These are phyloP conservation scores for Vigna unguiculata DNA, from an alignment of 306 rosid species.

Conservation along the genomic window DNA sequence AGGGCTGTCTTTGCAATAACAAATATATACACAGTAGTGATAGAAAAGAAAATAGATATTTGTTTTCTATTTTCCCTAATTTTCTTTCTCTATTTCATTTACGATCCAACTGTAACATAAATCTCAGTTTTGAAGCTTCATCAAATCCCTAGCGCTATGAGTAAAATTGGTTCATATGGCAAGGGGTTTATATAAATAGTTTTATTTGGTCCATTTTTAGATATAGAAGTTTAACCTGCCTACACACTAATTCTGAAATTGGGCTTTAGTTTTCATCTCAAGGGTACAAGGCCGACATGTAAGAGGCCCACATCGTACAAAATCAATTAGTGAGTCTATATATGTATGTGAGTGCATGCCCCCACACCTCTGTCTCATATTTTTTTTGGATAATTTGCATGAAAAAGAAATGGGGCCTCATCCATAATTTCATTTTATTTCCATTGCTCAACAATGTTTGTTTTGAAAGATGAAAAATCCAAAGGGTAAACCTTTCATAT, in stretches of 20 bases:
- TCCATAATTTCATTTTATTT: constrained; percentile 38
- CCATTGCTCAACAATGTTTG: constrained; percentile 41
- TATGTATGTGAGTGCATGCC: constrained; percentile 4
- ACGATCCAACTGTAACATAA: no score
- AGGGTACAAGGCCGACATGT: neutral
- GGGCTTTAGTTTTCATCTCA: constrained; percentile 12
- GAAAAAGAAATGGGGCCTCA: constrained; percentile 40
- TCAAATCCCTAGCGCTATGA: neutral
- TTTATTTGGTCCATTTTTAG: neutral
- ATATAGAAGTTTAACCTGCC: neutral
- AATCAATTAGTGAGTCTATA: constrained; percentile 11
- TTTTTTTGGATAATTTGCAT: constrained; percentile 44
- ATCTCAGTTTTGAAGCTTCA: neutral
- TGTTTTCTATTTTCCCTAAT: no score
- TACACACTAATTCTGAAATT: neutral
- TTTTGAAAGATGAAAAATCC: constrained; percentile 33
- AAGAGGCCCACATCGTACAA: constrained; percentile 33
- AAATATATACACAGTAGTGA: no score
- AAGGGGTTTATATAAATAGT: neutral
- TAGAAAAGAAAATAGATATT: no score
- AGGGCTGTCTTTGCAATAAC: no score
- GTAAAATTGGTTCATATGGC: no score
- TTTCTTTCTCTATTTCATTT: no score
- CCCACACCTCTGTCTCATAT: constrained; percentile 15
- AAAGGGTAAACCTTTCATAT: no score